Percentiles rank a stretch among this genome's conserved stretches.
phyloP scores from a whole-genome alignment of 768 basidiomycete species.

The Pulveroboletus sp. region DNA sequence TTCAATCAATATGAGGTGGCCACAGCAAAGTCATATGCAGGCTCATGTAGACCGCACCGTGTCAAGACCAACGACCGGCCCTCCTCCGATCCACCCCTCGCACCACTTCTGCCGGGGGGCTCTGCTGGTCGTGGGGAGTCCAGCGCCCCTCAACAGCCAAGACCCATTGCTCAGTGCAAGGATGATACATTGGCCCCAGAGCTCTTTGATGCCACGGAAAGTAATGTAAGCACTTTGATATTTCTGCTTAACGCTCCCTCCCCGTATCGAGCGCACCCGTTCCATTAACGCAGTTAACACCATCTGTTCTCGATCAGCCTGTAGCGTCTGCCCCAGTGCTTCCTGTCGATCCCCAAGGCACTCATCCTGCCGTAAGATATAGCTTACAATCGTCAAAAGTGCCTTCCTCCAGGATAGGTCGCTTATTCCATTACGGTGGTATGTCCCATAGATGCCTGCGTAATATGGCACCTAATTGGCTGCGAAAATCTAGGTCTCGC shows the following conservation, averaged over 20 bases:
- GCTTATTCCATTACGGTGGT: slow-evolving; percentile 95
- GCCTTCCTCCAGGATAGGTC: slow-evolving; percentile 83
- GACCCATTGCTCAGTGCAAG: neutral
- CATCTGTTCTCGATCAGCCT: slow-evolving; percentile 4
- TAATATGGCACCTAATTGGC: neutral
- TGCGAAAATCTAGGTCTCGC: slow-evolving; percentile 66
- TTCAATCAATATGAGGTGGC: neutral
- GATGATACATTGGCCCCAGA: neutral
- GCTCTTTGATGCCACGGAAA: neutral
- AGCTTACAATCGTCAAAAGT: slow-evolving; percentile 79
- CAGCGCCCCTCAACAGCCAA: neutral
- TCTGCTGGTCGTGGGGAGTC: neutral
- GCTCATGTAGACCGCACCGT: neutral
- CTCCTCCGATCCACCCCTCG: neutral
- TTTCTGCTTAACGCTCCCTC: neutral
- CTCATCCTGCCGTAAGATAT: slow-evolving; percentile 23
- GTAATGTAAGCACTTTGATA: slow-evolving; percentile 4
- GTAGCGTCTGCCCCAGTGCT: neutral
- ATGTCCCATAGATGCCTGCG: slow-evolving; percentile 11
- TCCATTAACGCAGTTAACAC: neutral
- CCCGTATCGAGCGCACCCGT: neutral
- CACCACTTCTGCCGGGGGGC: neutral
- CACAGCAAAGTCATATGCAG: neutral
- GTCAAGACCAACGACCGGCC: neutral
- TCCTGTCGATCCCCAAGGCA: neutral